Percentiles rank a stretch among this genome's conserved stretches.
Evolutionary conservation across 805 yeast species (phyloP).

Genomic region (Starmerella powellii): DNA sequence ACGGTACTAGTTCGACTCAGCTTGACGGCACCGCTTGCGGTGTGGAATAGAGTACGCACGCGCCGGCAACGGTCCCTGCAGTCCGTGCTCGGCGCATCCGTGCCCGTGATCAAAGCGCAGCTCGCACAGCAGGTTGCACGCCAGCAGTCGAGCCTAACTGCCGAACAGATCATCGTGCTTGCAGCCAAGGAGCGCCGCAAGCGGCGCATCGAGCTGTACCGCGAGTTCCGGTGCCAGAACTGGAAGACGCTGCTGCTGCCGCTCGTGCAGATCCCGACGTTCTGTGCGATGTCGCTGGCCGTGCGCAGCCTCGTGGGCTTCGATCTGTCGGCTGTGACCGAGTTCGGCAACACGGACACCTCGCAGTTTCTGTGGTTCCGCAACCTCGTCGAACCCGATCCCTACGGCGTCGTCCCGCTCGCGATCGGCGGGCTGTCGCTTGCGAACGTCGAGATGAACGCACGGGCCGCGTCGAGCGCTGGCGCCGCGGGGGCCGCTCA

Average conservation of each 20-base stretch:
- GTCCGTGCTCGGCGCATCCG: constrained; percentile 61
- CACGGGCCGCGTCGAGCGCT: constrained; percentile 36
- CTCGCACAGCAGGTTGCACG: constrained; percentile 34
- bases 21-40: constrained; percentile 68
- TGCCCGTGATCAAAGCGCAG: constrained; percentile 55
- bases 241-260: constrained; percentile 69
- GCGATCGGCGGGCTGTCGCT: constrained; percentile 58
- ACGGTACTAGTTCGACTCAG: constrained; percentile 54
- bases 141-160: constrained; percentile 38
- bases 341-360: constrained; percentile 19
- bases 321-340: constrained; percentile 24
- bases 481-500: constrained; percentile 17
- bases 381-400: constrained; percentile 51
- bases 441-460: constrained; percentile 74
- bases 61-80: constrained; percentile 59
- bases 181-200: constrained; percentile 67
- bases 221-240: constrained; percentile 52
- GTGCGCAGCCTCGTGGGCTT: constrained; percentile 63
- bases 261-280: constrained; percentile 70
- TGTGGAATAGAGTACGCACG: constrained; percentile 54
- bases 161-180: constrained; percentile 65
- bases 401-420: constrained; percentile 53
- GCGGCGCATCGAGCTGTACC: constrained; percentile 61
- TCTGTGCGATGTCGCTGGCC: constrained; percentile 68
- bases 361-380: constrained; percentile 47